A percentile compares a stretch with the other conserved stretches of the same genome.
Evolutionary conservation across 345 rosid genomes (phyloP).

Genomic region (Diplotaxis tenuifolia): DNA sequence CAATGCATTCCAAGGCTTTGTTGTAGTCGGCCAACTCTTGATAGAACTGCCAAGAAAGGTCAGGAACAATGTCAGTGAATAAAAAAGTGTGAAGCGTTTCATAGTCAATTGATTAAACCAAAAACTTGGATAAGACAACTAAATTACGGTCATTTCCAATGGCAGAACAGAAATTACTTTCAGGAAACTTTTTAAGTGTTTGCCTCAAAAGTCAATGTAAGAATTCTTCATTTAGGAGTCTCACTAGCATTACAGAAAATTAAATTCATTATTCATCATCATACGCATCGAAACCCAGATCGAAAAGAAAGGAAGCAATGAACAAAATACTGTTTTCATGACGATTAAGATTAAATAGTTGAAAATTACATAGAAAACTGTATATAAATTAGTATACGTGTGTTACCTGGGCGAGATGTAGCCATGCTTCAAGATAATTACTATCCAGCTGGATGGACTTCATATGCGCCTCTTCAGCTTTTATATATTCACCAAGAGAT

Average conservation of each 20-base stretch:
- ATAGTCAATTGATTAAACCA: neutral
- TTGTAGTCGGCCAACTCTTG: slow-evolving; percentile 72
- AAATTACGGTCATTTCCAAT: slow-evolving; percentile 4
- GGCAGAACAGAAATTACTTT: slow-evolving; percentile 1
- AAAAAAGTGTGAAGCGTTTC: neutral
- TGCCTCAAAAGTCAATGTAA: slow-evolving; percentile 1
- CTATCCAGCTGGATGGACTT: slow-evolving; percentile 81
- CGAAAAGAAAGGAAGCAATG: neutral
- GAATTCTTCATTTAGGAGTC: neutral
- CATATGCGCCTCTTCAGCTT: slow-evolving; percentile 83
- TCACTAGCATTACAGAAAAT: slow-evolving; percentile 3
- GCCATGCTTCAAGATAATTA: slow-evolving; percentile 85
- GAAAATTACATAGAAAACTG: neutral
- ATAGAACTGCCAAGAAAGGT: slow-evolving; percentile 56
- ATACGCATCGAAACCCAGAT: slow-evolving; percentile 8
- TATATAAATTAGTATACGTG: slow-evolving; percentile 10
- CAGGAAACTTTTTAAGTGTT: neutral
- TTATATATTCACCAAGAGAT: slow-evolving; percentile 71
- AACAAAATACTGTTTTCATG: slow-evolving; percentile 3
- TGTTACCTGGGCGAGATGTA: slow-evolving; percentile 81
- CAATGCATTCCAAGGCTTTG: slow-evolving; percentile 77
- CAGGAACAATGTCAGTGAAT: slow-evolving; percentile 4
- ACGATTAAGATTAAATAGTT: neutral
- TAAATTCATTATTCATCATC: neutral
- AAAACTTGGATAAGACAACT: neutral